Conservation (phyloP, 139 green algal species). For the Raphidocelis subcapitata region DNA sequence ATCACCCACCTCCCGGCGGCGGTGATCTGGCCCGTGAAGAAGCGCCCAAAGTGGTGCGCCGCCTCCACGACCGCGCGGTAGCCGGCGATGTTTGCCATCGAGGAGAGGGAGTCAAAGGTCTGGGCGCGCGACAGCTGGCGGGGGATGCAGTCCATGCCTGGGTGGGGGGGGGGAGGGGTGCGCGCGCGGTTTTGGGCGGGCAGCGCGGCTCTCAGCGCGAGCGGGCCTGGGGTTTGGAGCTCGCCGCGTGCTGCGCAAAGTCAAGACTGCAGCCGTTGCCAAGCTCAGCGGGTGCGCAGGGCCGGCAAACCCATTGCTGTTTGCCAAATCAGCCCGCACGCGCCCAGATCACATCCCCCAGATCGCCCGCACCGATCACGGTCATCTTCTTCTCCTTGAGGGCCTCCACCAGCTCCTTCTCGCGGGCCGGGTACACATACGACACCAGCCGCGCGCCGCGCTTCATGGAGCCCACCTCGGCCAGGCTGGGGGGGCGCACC, state of each 20-base stretch:
- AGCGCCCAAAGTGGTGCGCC: slow-evolving; percentile 72
- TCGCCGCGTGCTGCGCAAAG: background rate
- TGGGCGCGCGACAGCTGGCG: slow-evolving; percentile 74
- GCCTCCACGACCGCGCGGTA: slow-evolving; percentile 84
- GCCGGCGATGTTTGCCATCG: slow-evolving; percentile 87
- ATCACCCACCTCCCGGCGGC: slow-evolving; percentile 82
- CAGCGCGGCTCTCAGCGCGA: background rate
- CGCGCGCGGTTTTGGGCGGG: too few species aligned
- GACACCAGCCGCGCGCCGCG: slow-evolving; percentile 62
- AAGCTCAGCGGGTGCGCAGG: too few species aligned
- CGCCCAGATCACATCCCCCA: too few species aligned
- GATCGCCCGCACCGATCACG: slow-evolving; percentile 70
- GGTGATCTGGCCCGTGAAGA: slow-evolving; percentile 92
- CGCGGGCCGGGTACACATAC: slow-evolving; percentile 79
- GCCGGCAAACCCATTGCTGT: too few species aligned
- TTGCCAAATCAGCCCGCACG: too few species aligned
- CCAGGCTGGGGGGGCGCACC: slow-evolving; percentile 43
- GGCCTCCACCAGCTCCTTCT: slow-evolving; percentile 72
- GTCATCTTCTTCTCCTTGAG: slow-evolving; percentile 63
- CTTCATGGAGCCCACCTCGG: slow-evolving; percentile 65
- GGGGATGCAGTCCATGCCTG: slow-evolving; percentile 91
- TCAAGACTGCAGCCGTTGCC: background rate
- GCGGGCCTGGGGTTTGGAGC: too few species aligned
- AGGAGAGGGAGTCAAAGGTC: slow-evolving; percentile 82
- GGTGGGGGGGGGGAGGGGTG: too few species aligned